These are phyloP conservation scores for Epichloe baconii DNA, from an alignment of 2,329 filamentous ascomycete species.

Conservation along the genomic window DNA sequence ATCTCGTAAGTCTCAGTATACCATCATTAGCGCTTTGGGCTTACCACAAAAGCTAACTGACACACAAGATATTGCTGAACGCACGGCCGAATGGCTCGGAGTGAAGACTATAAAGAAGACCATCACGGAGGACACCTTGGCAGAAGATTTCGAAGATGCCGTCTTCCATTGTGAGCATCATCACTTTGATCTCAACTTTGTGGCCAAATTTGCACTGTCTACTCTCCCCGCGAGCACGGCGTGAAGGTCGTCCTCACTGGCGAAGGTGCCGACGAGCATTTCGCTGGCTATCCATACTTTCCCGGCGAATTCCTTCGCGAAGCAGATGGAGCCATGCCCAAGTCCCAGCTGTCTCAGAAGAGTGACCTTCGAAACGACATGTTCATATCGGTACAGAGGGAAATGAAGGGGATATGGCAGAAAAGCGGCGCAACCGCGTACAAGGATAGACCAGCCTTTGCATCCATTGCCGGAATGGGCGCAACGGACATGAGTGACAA, in stretches of 20 bases:
- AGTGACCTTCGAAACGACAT: neutral
- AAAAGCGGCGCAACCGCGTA: neutral
- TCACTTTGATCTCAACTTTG: constrained; percentile 34
- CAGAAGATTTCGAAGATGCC: constrained; percentile 17
- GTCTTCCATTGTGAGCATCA: constrained; percentile 21
- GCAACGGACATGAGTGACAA: neutral
- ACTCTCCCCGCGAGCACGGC: constrained; percentile 28
- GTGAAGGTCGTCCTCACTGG: constrained; percentile 41
- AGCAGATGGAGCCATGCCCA: constrained; percentile 25
- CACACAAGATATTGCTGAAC: constrained; percentile 16
- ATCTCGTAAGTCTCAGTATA: neutral
- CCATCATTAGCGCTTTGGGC: too few relatives aligned
- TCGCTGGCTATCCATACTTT: constrained; percentile 37
- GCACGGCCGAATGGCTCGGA: constrained; percentile 21
- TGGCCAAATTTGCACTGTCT: constrained; percentile 38
- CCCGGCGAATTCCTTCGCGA: constrained; percentile 35
- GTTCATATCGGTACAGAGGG: neutral
- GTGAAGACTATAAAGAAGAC: constrained; percentile 14
- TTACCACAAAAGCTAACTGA: neutral
- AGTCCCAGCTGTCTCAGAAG: constrained; percentile 9
- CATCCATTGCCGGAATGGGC: neutral
- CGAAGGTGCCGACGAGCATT: constrained; percentile 40
- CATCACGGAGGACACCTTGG: constrained; percentile 17
- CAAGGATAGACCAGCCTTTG: neutral
- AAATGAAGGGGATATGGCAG: neutral